Evolutionary conservation across 306 rosid species (phyloP), one percentile per base, ranked within the genome.

Genomic region (Quercus glauca): DNA sequence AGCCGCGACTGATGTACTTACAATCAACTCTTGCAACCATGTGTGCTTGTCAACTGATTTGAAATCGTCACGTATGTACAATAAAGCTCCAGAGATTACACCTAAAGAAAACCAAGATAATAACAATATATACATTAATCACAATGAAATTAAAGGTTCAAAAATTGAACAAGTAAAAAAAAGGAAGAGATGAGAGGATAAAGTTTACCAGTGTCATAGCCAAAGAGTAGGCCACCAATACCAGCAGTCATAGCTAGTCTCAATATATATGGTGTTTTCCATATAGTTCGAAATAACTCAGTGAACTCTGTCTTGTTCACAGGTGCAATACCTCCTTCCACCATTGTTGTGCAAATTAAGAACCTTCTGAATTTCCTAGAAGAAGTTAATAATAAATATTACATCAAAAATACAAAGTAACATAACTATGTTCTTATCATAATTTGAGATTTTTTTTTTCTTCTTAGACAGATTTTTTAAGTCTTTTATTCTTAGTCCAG

Each of bases 31-130:
- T 94, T 91, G 88, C 18, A 94, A 85, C 97, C 97, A 91, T 87
- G 97, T 92, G 51, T 89, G 87, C 89, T 78, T 88, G 76, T 88
- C 90, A 63, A 94, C 93, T 1, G 73, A 77, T 1, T 57, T 69
- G 51, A 94, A 94, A 56, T 92, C 93, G 8, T 94, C 97, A 21
- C 88, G 86, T 53, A 94, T 92, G 80, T 94, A 92, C 13, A 92
- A 82, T 85, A 94, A 81, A 20, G 98, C 98, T 5, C 98, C 98
- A 77, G 98, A 94, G 77, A 94, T 92, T 72, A 92, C 98, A 84
- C 94, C 97, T 94, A 56, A 49, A 41, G 2, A 37, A 41, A 49
- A 12, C 53, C 53, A 49, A 49, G 53, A 49, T 3, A 49, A 1
- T 4, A n/a, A 70, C 0, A 68, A 17, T 20, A 8, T 6, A 8